Conservation (phyloP, 2,329 filamentous ascomycete species). For the Ophiostoma angusticollis region DNA sequence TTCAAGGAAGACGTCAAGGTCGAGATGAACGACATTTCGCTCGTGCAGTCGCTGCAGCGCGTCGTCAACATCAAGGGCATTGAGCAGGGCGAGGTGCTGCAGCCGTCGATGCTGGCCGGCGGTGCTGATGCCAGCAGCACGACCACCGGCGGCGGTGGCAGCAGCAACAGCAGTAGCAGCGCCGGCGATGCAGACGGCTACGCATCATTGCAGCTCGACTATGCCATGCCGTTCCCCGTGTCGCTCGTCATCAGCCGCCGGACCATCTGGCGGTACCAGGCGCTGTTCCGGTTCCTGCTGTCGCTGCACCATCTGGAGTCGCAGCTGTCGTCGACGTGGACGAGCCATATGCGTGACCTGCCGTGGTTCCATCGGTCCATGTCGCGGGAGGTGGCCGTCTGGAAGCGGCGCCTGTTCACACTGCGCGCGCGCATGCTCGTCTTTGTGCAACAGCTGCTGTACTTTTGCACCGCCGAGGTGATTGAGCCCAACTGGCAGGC, state of each 20-base stretch:
- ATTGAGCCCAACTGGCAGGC: constrained; percentile 96
- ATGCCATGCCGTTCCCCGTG: constrained; percentile 85
- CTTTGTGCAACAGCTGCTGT: constrained; percentile 91
- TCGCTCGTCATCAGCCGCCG: constrained; percentile 92
- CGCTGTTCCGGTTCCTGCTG: constrained; percentile 86
- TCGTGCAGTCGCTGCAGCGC: constrained; percentile 88
- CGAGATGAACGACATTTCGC: constrained; percentile 85
- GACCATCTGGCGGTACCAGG: constrained; percentile 92
- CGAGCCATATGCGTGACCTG: constrained; percentile 68
- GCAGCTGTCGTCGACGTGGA: constrained; percentile 77
- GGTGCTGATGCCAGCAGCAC: constrained; percentile 63
- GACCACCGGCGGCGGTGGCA: constrained; percentile 69
- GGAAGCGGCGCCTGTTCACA: constrained; percentile 89
- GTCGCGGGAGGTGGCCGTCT: constrained; percentile 63
- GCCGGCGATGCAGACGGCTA: constrained; percentile 84
- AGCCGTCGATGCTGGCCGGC: constrained; percentile 52
- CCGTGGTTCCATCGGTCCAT: constrained; percentile 75
- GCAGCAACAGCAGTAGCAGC: constrained; percentile 55
- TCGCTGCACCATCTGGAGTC: constrained; percentile 83
- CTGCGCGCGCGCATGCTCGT: constrained; percentile 88
- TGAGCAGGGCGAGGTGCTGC: constrained; percentile 74
- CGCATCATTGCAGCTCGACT: constrained; percentile 87
- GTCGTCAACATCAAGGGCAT: constrained; percentile 95
- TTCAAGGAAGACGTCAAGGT: constrained; percentile 99
- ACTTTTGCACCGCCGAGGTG: constrained; percentile 94